phyloP scores from a whole-genome alignment of 2,329 filamentous ascomycete species.

The Botrytis deweyae region DNA sequence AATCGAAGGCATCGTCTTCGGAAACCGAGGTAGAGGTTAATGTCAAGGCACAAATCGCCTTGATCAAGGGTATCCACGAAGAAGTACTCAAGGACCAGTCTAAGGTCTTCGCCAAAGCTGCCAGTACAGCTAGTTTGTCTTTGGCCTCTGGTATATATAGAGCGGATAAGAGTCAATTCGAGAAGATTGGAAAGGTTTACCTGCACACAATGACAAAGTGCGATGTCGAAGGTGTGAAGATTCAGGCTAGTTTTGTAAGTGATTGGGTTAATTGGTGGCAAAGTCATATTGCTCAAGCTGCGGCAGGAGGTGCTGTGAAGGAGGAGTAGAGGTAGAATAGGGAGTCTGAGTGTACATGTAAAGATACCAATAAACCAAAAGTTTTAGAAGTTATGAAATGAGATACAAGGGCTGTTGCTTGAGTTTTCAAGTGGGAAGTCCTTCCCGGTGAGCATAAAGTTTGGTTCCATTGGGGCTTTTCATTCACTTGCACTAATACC shows the following conservation, averaged over 20 bases:
- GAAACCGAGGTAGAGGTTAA: conserved; percentile 45
- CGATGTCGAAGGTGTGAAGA: conserved; percentile 56
- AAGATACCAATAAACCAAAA: conserved; percentile 10
- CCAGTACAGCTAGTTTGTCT: conserved; percentile 70
- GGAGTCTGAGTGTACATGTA: not conserved
- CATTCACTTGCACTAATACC: not conserved
- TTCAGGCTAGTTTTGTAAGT: conserved; percentile 65
- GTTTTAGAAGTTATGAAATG: not conserved
- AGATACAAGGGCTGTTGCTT: not conserved
- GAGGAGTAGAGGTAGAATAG: not conserved
- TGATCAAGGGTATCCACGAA: conserved; percentile 67
- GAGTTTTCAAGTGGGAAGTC: not conserved
- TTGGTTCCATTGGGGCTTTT: not conserved
- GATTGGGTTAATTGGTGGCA: conserved; percentile 76
- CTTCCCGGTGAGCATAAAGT: not conserved
- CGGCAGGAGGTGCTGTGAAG: not conserved
- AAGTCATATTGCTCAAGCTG: conserved; percentile 42
- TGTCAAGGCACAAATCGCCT: conserved; percentile 43
- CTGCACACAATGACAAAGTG: conserved; percentile 59
- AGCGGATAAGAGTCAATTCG: conserved; percentile 52
- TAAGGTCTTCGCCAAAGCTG: conserved; percentile 70
- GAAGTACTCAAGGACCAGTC: conserved; percentile 63
- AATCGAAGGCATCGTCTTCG: conserved; percentile 55
- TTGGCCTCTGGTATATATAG: conserved; percentile 62
- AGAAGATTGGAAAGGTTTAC: conserved; percentile 63